Percentiles rank a stretch among this genome's conserved stretches.
Evolutionary conservation across 1,284 basidiomycete species (phyloP).

Genomic region (Ceratobasidium sp.): DNA sequence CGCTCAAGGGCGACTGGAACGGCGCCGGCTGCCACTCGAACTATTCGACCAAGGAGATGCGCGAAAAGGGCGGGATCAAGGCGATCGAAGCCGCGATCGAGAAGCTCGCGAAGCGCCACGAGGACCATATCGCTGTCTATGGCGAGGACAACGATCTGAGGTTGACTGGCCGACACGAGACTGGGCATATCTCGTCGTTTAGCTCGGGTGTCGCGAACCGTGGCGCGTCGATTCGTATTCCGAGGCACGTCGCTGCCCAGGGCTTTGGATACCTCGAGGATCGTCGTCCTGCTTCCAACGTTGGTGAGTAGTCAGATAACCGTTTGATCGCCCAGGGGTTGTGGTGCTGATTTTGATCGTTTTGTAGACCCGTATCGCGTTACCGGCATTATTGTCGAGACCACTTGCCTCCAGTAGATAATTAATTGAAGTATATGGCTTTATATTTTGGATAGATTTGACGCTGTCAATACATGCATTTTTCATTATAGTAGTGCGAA

Average conservation of each 20-base stretch:
- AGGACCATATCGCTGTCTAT: constrained; percentile 95
- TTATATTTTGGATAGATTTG: constrained; percentile 21
- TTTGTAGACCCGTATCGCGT: constrained; percentile 85
- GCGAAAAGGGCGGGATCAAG: constrained; percentile 94
- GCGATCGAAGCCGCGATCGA: constrained; percentile 93
- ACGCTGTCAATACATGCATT: constrained; percentile 30
- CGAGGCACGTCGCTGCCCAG: constrained; percentile 89
- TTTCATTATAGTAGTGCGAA: neutral
- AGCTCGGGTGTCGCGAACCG: constrained; percentile 97
- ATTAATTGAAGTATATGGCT: constrained; percentile 33
- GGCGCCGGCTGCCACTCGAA: constrained; percentile 98
- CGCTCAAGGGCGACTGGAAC: constrained; percentile 98
- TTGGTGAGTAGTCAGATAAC: constrained; percentile 77
- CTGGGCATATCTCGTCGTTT: constrained; percentile 93
- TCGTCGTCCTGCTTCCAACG: constrained; percentile 96
- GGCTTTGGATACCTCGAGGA: constrained; percentile 98
- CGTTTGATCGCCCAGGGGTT: no score
- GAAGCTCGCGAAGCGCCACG: constrained; percentile 84
- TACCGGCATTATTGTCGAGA: constrained; percentile 92
- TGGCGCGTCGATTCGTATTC: constrained; percentile 95
- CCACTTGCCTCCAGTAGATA: constrained; percentile 61
- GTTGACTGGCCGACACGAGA: constrained; percentile 95
- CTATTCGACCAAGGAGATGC: constrained; percentile 92
- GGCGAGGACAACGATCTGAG: constrained; percentile 96
- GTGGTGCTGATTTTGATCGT: constrained; percentile 38